Percentiles rank a stretch among this genome's conserved stretches.
These are phyloP conservation scores for Leucosporidium scottii DNA, from an alignment of 768 basidiomycete genomes.

Conservation along the genomic window DNA sequence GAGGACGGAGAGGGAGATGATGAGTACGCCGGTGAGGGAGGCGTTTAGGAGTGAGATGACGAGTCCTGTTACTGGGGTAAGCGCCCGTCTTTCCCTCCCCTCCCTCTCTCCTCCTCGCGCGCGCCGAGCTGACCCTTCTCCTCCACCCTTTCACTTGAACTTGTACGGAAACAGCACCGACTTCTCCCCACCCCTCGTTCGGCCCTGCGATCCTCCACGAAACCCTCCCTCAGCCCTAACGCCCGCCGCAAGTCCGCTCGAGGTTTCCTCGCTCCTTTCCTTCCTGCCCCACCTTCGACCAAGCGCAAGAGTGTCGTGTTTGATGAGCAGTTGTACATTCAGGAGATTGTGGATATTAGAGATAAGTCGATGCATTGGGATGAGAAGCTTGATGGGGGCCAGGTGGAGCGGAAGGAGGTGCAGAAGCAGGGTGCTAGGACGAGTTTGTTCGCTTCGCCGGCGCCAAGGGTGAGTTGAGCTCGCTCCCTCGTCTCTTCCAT, in stretches of 20 bases:
- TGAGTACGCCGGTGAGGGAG: neutral
- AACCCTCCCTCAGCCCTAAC: neutral
- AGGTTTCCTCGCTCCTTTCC: neutral
- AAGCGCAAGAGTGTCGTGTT: neutral
- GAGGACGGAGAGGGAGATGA: neutral
- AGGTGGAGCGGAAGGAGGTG: neutral
- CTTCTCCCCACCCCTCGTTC: neutral
- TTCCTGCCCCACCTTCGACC: neutral
- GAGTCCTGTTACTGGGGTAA: neutral
- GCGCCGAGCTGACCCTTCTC: too few relatives aligned
- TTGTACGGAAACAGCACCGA: constrained; percentile 1
- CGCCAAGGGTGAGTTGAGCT: neutral
- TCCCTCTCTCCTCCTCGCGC: too few relatives aligned
- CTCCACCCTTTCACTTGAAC: too few relatives aligned
- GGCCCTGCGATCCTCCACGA: neutral
- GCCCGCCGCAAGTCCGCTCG: neutral
- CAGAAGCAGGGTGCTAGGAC: too few relatives aligned
- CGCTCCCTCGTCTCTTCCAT: neutral
- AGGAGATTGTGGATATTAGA: constrained; percentile 1
- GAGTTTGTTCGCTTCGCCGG: neutral
- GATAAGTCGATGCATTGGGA: neutral
- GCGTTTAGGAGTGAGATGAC: neutral
- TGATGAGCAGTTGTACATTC: neutral
- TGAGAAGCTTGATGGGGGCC: neutral
- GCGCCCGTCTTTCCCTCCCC: too few relatives aligned